These are phyloP conservation scores for Rhododendron simsii DNA, from an alignment of 148 eudicot genomes.

Conservation along the genomic window DNA sequence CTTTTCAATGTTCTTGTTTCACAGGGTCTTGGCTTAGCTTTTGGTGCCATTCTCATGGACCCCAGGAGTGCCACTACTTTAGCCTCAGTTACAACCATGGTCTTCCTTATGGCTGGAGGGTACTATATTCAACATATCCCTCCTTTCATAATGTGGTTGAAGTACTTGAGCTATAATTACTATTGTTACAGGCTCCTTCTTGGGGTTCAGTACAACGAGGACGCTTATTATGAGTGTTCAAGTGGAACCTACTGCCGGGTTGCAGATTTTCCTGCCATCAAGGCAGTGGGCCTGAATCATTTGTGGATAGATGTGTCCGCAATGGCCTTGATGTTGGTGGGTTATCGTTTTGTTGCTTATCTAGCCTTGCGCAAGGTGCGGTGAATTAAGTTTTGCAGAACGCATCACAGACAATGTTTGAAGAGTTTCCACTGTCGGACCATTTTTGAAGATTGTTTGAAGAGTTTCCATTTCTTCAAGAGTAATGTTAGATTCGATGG, in stretches of 20 bases:
- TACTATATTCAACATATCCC: conserved; percentile 92
- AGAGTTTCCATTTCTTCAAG: conserved; percentile 25
- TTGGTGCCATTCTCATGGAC: conserved; percentile 93
- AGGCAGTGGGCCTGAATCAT: conserved; percentile 61
- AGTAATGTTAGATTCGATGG: conserved; percentile 25
- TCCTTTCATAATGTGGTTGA: conserved; percentile 85
- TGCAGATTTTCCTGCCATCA: conserved; percentile 61
- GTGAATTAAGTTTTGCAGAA: conserved; percentile 20
- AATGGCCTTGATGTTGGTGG: conserved; percentile 82
- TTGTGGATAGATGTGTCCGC: conserved; percentile 62
- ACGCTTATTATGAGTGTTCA: conserved; percentile 68
- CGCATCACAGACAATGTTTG: neutral
- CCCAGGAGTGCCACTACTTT: conserved; percentile 84
- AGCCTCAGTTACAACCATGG: conserved; percentile 91
- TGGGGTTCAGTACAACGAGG: conserved; percentile 75
- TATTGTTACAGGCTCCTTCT: conserved; percentile 85
- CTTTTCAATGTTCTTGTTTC: conserved; percentile 89
- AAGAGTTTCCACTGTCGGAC: neutral
- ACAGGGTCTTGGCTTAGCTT: conserved; percentile 84
- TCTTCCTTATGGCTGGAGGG: conserved; percentile 91
- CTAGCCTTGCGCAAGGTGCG: conserved; percentile 65
- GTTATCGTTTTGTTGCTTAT: conserved; percentile 80
- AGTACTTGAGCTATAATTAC: conserved; percentile 94
- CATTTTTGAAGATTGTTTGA: conserved; percentile 14
- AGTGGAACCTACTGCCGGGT: conserved; percentile 66